Evolutionary conservation across 2,329 filamentous ascomycete species (phyloP), one percentile per base, ranked within the genome.

Genomic region (Fusarium sp.): DNA sequence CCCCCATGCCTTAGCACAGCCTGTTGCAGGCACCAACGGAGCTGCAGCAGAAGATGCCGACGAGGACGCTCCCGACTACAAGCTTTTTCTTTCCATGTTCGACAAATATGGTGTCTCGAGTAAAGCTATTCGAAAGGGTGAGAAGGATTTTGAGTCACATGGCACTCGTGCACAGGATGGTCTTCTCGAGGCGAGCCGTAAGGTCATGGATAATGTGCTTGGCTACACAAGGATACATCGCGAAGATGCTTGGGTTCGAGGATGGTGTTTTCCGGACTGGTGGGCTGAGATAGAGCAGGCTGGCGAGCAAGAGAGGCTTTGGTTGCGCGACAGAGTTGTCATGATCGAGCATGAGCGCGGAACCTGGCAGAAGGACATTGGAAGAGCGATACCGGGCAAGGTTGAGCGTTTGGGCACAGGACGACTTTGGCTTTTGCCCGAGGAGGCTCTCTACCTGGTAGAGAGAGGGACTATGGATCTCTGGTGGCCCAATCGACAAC

Each of bases 141-240:
- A 97, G 79, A 99, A 99, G 81, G 96, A 99, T 82, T 99, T 98
- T 79, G 96, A 98, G 82, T 91, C 92, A 29, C 94, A 98, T 81
- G 92, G 93, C 50, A 98, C 96, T 4, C 88, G 89, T 32, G 89
- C 92, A 32, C 96, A 99, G 81, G 89, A 91, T 71, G 86, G 88
- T 60, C 88, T 91, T 11, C 89, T 99, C 54, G 91, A 94, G 76
- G 88, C 92, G 49, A 97, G 94, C 68, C 90, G 95, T 58, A 86
- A 88, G 73, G 95, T 95, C 22, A 96, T 99, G 92, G 92, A 97
- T 80, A 90, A 94, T 74, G 95, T 95, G 4, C 86, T 98, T 59
- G 87, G 89, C 54, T 91, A 92, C 78, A 92, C 92, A 51, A 89
- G 95, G 52, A 84, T 91, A 29, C 94, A 97, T 78, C 83, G 85